Evolutionary conservation across 2,329 filamentous ascomycete genomes (phyloP).

Genomic region (Claviceps sp.): DNA sequence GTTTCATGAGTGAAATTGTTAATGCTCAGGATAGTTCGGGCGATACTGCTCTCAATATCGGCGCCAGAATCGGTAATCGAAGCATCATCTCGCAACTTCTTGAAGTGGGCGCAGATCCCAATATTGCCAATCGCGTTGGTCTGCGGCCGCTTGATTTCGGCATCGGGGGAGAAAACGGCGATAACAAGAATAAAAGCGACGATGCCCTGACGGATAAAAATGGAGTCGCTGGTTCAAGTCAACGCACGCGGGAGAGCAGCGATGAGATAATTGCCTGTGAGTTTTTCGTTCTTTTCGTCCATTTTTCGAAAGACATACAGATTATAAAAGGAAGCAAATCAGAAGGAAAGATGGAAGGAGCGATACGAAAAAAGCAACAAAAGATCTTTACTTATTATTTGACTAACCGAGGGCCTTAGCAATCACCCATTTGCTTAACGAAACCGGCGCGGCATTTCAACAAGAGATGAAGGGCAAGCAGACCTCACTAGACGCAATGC

Average conservation of each 20-base stretch:
- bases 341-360: no score
- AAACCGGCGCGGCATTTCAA: constrained; percentile 68
- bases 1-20: constrained; percentile 95
- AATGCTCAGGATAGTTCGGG: constrained; percentile 89
- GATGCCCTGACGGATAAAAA: constrained; percentile 29
- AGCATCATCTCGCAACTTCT: constrained; percentile 95
- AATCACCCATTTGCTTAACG: constrained; percentile 68
- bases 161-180: constrained; percentile 54
- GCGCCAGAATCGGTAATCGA: constrained; percentile 80
- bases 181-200: constrained; percentile 31
- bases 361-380: not conserved
- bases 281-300: constrained; percentile 20
- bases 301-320: not conserved
- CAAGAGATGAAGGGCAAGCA: constrained; percentile 75
- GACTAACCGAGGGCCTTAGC: constrained; percentile 31
- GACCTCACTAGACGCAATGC: constrained; percentile 66
- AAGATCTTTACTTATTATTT: not conserved
- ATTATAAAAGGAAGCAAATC: no score
- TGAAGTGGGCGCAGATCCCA: constrained; percentile 88
- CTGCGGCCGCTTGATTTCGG: constrained; percentile 89
- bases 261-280: constrained; percentile 68
- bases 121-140: constrained; percentile 80
- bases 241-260: constrained; percentile 56
- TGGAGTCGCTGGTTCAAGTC: constrained; percentile 30
- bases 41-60: constrained; percentile 89